Evolutionary conservation across 257 asterid species (phyloP).

Genomic region (Sherardia arvensis): DNA sequence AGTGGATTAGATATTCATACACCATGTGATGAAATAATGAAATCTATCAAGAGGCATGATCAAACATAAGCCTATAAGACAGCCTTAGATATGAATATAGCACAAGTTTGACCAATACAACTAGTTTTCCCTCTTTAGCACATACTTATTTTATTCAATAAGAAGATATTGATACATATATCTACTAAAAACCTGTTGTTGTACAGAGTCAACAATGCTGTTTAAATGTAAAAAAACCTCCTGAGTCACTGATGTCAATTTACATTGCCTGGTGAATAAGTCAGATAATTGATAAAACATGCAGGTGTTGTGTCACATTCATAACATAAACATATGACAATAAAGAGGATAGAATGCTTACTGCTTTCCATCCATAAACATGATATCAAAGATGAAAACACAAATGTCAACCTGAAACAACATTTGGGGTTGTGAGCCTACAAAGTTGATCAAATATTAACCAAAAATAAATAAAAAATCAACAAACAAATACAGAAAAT

Average conservation of each 20-base stretch:
- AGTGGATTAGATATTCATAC: background rate
- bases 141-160: background rate
- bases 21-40: background rate
- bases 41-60: background rate
- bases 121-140: background rate
- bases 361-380: conserved; percentile 84
- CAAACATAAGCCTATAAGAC: too few relatives aligned
- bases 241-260: background rate
- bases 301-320: background rate
- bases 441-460: background rate
- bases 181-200: background rate
- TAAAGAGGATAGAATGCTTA: conserved; percentile 33
- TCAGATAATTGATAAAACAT: background rate
- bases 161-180: background rate
- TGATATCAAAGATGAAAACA: conserved; percentile 72
- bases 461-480: background rate
- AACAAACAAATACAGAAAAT: conserved; percentile 3
- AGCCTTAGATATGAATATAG: background rate
- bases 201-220: background rate
- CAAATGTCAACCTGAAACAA: conserved; percentile 74
- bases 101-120: background rate
- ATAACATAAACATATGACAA: background rate
- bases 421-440: conserved; percentile 21
- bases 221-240: background rate
- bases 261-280: background rate